These are phyloP conservation scores for Neurospora intermedia DNA, from an alignment of 495 filamentous ascomycete genomes.

Conservation along the genomic window DNA sequence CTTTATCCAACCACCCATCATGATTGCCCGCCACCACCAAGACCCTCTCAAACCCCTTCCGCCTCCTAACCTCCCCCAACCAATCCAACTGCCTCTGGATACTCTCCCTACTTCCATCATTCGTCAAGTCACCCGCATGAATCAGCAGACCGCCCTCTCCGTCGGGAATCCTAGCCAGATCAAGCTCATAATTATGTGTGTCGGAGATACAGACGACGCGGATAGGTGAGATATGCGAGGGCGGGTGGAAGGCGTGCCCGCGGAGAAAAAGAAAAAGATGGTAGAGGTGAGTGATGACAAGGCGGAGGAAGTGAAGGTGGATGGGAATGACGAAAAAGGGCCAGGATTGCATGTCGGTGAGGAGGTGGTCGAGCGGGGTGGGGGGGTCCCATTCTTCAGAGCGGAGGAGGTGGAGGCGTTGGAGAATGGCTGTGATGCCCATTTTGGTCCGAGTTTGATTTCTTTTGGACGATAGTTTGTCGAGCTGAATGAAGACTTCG, in stretches of 20 bases:
- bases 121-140: constrained; percentile 78
- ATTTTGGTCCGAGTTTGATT: constrained; percentile 9
- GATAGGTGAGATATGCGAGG: constrained; percentile 43
- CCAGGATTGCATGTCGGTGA: constrained; percentile 25
- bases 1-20: constrained; percentile 65
- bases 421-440: constrained; percentile 23
- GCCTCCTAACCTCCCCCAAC: constrained; percentile 47
- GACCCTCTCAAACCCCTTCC: constrained; percentile 40
- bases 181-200: constrained; percentile 57
- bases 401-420: constrained; percentile 32
- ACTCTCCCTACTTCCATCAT: constrained; percentile 56
- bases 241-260: constrained; percentile 44
- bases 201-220: constrained; percentile 84
- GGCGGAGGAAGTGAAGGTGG: constrained; percentile 34
- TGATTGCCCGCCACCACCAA: constrained; percentile 84
- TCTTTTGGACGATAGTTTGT: neutral
- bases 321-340: neutral
- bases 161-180: constrained; percentile 40
- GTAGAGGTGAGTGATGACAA: constrained; percentile 39
- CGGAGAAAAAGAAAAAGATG: constrained; percentile 52
- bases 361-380: constrained; percentile 37
- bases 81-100: constrained; percentile 74
- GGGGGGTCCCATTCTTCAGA: constrained; percentile 37
- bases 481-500: neutral
- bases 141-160: constrained; percentile 88